phyloP scores from a whole-genome alignment of 306 rosid species.

The Lablab purpureus region DNA sequence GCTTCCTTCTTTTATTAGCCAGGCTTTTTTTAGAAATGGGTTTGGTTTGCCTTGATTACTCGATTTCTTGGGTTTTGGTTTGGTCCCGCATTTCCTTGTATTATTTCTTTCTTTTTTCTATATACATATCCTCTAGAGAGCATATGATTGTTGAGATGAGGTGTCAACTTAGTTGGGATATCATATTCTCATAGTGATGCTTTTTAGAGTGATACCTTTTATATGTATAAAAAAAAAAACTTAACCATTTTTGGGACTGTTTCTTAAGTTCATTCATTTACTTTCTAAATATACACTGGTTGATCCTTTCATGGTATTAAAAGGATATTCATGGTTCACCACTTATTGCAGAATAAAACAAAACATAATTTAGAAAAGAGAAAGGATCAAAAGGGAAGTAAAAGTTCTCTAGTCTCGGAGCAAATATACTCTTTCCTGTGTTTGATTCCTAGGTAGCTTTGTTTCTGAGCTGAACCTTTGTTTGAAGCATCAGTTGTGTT shows the following conservation, averaged over 20 bases:
- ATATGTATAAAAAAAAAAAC: too few species aligned
- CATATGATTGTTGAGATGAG: too few species aligned
- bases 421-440: neutral
- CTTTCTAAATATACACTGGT: neutral
- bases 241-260: neutral
- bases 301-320: neutral
- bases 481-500: conserved; percentile 15
- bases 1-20: too few species aligned
- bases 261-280: neutral
- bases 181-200: too few species aligned
- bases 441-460: conserved; percentile 4
- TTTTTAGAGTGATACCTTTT: too few species aligned
- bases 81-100: too few species aligned
- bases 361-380: neutral
- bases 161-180: too few species aligned
- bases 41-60: too few species aligned
- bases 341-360: neutral
- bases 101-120: too few species aligned
- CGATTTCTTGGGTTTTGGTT: too few species aligned
- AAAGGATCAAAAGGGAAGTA: neutral
- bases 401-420: neutral
- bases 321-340: neutral
- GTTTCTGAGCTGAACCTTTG: neutral
- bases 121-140: too few species aligned
- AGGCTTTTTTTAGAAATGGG: too few species aligned